Evolutionary conservation across 768 basidiomycete genomes (phyloP).

Genomic region (Fibroporia radiculosa): DNA sequence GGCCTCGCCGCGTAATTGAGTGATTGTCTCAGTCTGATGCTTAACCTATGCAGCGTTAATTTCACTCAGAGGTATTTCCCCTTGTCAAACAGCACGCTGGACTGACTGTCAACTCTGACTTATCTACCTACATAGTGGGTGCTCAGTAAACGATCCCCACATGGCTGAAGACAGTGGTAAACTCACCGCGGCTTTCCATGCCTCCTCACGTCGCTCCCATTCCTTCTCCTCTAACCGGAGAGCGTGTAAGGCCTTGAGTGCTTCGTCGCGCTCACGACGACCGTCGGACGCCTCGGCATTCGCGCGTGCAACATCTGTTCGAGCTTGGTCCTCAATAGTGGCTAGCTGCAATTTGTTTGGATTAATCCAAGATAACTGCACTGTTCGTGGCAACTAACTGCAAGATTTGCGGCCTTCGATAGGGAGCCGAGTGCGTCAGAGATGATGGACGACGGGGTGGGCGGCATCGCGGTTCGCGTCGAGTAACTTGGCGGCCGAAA

Average conservation of each 20-base stretch:
- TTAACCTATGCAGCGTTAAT: slow-evolving; percentile 34
- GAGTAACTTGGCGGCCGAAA: too few relatives aligned
- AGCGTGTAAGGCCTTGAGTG: slow-evolving; percentile 37
- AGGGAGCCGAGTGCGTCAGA: slow-evolving; percentile 35
- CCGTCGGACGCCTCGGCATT: slow-evolving; percentile 39
- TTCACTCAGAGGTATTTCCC: neutral
- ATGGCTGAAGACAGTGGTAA: neutral
- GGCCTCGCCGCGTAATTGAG: slow-evolving; percentile 55
- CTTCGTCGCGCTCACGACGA: slow-evolving; percentile 42
- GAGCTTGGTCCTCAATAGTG: slow-evolving; percentile 47
- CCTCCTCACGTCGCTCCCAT: slow-evolving; percentile 36
- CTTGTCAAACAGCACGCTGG: neutral
- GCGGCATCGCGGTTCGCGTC: slow-evolving; percentile 9
- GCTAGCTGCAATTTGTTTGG: slow-evolving; percentile 33
- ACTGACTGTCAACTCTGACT: slow-evolving; percentile 50
- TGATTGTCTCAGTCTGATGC: slow-evolving; percentile 53
- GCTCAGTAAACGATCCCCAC: slow-evolving; percentile 2
- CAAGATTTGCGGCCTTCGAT: slow-evolving; percentile 31
- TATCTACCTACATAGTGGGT: slow-evolving; percentile 36
- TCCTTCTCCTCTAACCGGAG: slow-evolving; percentile 38
- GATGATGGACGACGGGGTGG: slow-evolving; percentile 26
- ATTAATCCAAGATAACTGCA: neutral
- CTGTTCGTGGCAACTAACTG: slow-evolving; percentile 23
- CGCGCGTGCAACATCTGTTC: slow-evolving; percentile 43
- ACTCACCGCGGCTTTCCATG: slow-evolving; percentile 38